Evolutionary conservation across 2,329 filamentous ascomycete genomes (phyloP).

Genomic region (Paracoccidioides brasiliensis): DNA sequence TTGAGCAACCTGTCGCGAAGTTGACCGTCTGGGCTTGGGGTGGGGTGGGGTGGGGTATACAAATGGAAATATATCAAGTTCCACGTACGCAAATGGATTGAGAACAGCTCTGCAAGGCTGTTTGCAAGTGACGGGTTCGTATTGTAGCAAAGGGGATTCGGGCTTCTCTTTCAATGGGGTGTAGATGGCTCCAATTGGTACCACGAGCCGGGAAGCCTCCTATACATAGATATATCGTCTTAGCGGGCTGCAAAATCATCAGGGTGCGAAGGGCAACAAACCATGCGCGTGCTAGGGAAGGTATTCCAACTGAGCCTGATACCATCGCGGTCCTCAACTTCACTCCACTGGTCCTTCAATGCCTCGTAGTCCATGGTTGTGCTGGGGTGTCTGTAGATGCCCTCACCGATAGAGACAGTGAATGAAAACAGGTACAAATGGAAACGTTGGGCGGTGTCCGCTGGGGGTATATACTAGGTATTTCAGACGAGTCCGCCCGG

Average conservation of each 20-base stretch:
- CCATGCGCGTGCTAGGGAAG: constrained; percentile 96
- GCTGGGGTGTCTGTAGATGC: neutral
- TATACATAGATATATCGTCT: constrained; percentile 34
- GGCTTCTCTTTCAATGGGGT: constrained; percentile 92
- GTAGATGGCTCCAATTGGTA: constrained; percentile 91
- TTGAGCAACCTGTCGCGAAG: constrained; percentile 1
- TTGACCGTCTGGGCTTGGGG: neutral
- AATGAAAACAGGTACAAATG: constrained; percentile 8
- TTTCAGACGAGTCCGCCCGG: no score
- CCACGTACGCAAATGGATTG: constrained; percentile 82
- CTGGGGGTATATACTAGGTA: no score
- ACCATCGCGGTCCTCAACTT: constrained; percentile 92
- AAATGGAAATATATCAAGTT: neutral
- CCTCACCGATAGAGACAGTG: constrained; percentile 13
- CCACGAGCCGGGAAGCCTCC: constrained; percentile 89
- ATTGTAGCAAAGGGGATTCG: constrained; percentile 67
- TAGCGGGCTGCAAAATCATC: constrained; percentile 8
- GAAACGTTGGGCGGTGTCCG: constrained; percentile 21
- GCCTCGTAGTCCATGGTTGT: constrained; percentile 75
- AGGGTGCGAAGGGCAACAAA: constrained; percentile 29
- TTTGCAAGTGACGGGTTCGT: constrained; percentile 95
- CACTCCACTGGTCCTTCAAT: constrained; percentile 90
- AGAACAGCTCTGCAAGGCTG: constrained; percentile 87
- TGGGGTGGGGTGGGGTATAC: neutral
- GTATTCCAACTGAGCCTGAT: constrained; percentile 97